Evolutionary conservation across 2,329 filamentous ascomycete species (phyloP).

Genomic region (Exophiala aquamarina): DNA sequence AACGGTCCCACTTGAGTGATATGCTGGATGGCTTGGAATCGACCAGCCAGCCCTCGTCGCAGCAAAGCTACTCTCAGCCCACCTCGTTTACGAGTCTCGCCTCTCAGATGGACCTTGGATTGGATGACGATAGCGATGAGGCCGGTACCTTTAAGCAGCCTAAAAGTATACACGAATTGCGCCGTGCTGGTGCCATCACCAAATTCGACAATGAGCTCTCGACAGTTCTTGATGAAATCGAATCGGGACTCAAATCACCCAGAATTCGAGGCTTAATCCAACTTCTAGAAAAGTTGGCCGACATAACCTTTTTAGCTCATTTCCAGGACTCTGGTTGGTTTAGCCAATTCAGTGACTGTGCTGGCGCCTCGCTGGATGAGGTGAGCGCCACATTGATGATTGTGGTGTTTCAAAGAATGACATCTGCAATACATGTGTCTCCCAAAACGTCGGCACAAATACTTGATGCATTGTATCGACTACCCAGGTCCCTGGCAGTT

Average conservation of each 20-base stretch:
- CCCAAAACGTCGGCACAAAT: constrained; percentile 14
- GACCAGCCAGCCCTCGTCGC: constrained; percentile 21
- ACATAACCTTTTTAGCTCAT: constrained; percentile 38
- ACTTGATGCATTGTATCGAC: constrained; percentile 13
- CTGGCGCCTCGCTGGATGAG: constrained; percentile 59
- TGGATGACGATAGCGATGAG: constrained; percentile 46
- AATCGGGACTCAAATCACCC: constrained; percentile 50
- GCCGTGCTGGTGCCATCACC: constrained; percentile 57
- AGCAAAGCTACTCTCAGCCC: constrained; percentile 14
- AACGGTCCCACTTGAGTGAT: constrained; percentile 61
- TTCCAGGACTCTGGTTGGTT: constrained; percentile 75
- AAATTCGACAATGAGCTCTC: constrained; percentile 58
- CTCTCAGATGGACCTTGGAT: constrained; percentile 20
- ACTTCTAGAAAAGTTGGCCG: constrained; percentile 53
- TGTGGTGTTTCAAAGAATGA: constrained; percentile 19
- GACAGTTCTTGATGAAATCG: constrained; percentile 59
- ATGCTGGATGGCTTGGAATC: constrained; percentile 36
- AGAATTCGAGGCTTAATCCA: constrained; percentile 52
- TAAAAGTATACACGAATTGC: constrained; percentile 62
- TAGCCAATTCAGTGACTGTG: constrained; percentile 63
- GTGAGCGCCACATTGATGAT: constrained; percentile 26
- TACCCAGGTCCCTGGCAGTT: constrained; percentile 16
- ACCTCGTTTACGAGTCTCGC: constrained; percentile 11
- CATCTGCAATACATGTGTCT: constrained; percentile 14
- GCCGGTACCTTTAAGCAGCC: constrained; percentile 41